These are phyloP conservation scores for Secale cereale DNA, from an alignment of 176 grass and related monocot genomes.

Conservation along the genomic window DNA sequence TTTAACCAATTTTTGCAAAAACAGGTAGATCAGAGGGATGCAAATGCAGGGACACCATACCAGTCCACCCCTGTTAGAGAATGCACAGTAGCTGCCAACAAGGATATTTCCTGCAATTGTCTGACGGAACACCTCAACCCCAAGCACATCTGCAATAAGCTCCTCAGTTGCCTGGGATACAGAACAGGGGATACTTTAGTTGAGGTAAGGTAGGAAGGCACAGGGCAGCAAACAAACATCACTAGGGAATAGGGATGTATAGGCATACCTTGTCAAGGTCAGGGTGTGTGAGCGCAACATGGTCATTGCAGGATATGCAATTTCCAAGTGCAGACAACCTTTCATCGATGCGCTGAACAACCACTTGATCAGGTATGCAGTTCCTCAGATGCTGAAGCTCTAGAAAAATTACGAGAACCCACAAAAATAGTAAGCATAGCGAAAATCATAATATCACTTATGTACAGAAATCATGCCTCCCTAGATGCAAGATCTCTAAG, in stretches of 20 bases:
- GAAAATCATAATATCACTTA: not conserved
- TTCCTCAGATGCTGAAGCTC: constrained; percentile 98
- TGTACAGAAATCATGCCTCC: not conserved
- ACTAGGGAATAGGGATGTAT: not conserved
- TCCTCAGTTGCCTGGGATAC: constrained; percentile 79
- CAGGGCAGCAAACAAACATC: not conserved
- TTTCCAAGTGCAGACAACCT: constrained; percentile 88
- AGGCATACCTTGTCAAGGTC: constrained; percentile 80
- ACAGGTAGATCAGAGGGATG: not conserved
- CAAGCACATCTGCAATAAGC: constrained; percentile 89
- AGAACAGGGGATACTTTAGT: not conserved
- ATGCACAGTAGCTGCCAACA: constrained; percentile 82
- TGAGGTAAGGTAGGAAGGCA: not conserved
- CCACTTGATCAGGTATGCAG: constrained; percentile 91
- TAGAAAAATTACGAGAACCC: constrained; percentile 33
- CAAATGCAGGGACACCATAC: constrained; percentile 21
- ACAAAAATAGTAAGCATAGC: not conserved
- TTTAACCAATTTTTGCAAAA: not conserved
- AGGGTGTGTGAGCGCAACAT: constrained; percentile 99
- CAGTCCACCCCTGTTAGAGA: constrained; percentile 91
- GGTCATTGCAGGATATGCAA: constrained; percentile 89
- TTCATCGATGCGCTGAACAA: constrained; percentile 91
- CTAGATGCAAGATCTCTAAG: not conserved
- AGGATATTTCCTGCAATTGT: constrained; percentile 94
- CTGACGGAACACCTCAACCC: constrained; percentile 90